Percentiles rank a stretch among this genome's conserved stretches.
Conservation (phyloP, 306 rosid species). For the Psophocarpus tetragonolobus region DNA sequence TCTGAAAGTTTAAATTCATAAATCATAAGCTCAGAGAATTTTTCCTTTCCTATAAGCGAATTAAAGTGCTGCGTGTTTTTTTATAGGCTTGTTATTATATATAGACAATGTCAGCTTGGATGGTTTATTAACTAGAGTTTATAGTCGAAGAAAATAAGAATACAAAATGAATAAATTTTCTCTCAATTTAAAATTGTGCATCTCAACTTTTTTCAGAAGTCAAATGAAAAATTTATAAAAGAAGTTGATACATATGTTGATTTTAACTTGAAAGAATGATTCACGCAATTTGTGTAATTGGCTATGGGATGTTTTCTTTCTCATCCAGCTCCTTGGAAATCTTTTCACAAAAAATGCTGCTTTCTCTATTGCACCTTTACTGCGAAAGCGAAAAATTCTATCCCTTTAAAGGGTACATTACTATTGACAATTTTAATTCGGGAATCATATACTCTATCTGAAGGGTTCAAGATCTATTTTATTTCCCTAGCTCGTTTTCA, state of each 20-base stretch:
- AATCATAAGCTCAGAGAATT: background rate
- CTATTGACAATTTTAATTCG: background rate
- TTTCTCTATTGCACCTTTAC: background rate
- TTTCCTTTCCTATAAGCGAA: background rate
- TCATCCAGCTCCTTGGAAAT: background rate
- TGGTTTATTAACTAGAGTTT: background rate
- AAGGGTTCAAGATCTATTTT: conserved; percentile 25
- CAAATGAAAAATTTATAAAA: background rate
- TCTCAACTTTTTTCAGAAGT: background rate
- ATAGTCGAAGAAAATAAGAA: background rate
- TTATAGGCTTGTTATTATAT: background rate
- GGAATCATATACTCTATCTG: conserved; percentile 9
- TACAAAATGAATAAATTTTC: background rate
- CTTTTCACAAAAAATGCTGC: background rate
- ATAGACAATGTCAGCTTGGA: background rate
- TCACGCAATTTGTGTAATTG: background rate
- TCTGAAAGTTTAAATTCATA: conserved; percentile 1
- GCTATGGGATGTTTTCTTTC: background rate
- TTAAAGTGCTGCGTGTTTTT: background rate
- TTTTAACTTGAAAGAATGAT: background rate
- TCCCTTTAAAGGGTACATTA: background rate
- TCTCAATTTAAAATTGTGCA: background rate
- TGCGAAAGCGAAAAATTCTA: background rate
- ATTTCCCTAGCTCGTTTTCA: background rate
- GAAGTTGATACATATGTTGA: background rate